Evolutionary conservation across 164 flowering plant species (phyloP), one percentile per base, ranked within the genome.

Genomic region (Vitis rupestris): DNA sequence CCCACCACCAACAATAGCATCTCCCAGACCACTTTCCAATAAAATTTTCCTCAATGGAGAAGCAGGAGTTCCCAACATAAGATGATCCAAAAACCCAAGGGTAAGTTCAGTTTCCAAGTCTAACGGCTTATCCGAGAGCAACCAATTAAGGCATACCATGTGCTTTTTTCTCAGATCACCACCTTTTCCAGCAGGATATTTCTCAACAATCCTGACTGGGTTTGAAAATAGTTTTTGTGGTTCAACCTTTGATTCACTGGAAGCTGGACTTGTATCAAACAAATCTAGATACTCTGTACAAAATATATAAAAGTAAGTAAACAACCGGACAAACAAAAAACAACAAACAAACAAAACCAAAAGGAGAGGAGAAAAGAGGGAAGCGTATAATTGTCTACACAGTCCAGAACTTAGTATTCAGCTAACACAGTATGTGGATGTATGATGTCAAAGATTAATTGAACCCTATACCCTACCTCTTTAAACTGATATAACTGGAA

Each of bases 131-230:
- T 96, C 99, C 71, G 95, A 85, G 10, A 96, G 89, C 84, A 96
- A 71, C 99, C 99, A 96, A 70, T 96, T 96, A 65, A 96, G 84
- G 86, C 95, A 93, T 30, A 96, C 91, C 99, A 96, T 96, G 78
- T 96, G 88, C 75, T 90, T 90, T 85, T 93, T 92, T 63, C 86
- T 89, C 78, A 89, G 74, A 63, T 95, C 98, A 75, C 82, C 91
- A 23, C 82, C 88, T 61, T 91, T 97, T 51, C 90, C 90, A 59
- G 94, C 94, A 60, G 98, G 98, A 81, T 93, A 96, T 83, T 85
- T 96, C 83, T 93, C 97, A 78, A 87, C 83, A 71, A 95, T 70
- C 81, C 89, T 84, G 27, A 91, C 73, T 10, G 99, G 97, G 70
- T 91, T 79, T 13, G 90, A 77, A 69, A 95, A 93, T 31, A 95